Percentiles rank a stretch among this genome's conserved stretches.
phyloP scores from a whole-genome alignment of 2,329 filamentous ascomycete genomes.

The Phialemonium atrogriseum region DNA sequence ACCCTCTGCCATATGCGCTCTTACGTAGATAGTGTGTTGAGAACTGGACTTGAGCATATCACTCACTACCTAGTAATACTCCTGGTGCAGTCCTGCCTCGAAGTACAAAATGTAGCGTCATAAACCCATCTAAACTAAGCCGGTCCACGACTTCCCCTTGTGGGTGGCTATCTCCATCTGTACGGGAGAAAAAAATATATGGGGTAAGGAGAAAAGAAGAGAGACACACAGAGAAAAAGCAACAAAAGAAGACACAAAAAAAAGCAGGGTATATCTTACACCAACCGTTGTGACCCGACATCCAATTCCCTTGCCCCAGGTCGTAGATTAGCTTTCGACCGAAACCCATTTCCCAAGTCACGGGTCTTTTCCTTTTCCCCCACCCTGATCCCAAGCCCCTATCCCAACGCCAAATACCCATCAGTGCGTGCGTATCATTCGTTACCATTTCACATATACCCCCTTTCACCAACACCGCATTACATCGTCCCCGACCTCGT shows the following conservation, averaged over 20 bases:
- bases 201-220: no score
- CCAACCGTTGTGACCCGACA: constrained; percentile 4
- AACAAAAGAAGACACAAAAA: not conserved
- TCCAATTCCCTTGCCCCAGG: constrained; percentile 2
- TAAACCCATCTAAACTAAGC: no score
- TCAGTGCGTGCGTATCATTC: not conserved
- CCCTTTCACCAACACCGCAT: not conserved
- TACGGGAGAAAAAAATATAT: not conserved
- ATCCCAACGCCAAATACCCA: not conserved
- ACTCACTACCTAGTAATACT: no score
- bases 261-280: constrained; percentile 11
- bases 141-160: no score
- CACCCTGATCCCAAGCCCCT: not conserved
- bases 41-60: no score
- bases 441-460: not conserved
- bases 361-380: not conserved
- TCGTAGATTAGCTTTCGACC: no score
- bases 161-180: not conserved
- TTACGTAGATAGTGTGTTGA: no score
- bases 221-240: no score
- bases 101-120: no score
- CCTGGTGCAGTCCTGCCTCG: no score
- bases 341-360: not conserved
- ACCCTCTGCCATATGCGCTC: no score
- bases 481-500: not conserved